Evolutionary conservation across 1,284 basidiomycete species (phyloP).

Genomic region (Ceratobasidium sp.): DNA sequence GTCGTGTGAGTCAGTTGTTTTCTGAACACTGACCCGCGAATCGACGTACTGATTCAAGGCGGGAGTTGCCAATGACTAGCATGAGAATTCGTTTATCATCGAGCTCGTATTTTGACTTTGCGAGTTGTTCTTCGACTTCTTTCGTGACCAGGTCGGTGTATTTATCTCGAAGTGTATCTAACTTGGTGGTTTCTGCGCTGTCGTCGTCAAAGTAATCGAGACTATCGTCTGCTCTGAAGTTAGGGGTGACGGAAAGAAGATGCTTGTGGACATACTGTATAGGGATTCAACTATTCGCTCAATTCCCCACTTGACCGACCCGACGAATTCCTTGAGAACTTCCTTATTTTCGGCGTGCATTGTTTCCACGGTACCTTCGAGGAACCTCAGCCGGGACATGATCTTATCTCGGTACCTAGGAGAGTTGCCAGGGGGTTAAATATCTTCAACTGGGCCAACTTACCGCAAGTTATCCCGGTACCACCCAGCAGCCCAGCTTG

Average conservation of each 20-base stretch:
- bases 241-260: neutral
- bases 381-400: constrained; percentile 12
- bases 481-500: constrained; percentile 32
- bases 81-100: constrained; percentile 18
- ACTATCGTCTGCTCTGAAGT: constrained; percentile 1
- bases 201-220: constrained; percentile 30
- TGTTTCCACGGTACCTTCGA: neutral
- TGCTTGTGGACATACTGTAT: neutral
- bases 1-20: neutral
- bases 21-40: no score
- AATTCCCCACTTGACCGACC: neutral
- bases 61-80: constrained; percentile 3
- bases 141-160: constrained; percentile 2
- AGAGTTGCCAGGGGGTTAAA: neutral
- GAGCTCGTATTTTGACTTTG: constrained; percentile 18
- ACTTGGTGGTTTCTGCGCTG: neutral
- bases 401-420: constrained; percentile 27
- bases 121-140: constrained; percentile 17
- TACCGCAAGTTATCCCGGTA: constrained; percentile 21
- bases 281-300: constrained; percentile 9
- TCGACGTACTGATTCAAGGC: constrained; percentile 16
- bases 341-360: constrained; percentile 25
- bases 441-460: neutral
- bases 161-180: neutral
- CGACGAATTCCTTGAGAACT: neutral